Evolutionary conservation across 2,329 filamentous ascomycete species (phyloP).

Genomic region (Diaporthe sp.): DNA sequence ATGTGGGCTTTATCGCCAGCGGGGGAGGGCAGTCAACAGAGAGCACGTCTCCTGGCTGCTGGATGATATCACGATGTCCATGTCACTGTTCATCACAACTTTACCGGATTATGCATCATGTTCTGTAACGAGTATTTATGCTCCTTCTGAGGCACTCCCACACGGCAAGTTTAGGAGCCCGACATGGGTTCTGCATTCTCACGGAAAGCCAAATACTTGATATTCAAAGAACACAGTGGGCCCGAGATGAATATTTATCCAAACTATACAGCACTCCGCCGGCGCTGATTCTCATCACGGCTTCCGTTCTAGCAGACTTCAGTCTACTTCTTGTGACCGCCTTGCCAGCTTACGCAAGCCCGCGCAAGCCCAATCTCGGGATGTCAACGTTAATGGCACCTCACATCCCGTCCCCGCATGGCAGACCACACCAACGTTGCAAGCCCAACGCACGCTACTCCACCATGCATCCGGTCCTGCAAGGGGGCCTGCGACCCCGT

Average conservation of each 20-base stretch:
- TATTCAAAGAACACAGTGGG: no score
- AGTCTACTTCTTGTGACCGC: neutral
- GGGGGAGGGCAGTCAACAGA: neutral
- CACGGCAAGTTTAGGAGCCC: neutral
- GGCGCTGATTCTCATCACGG: neutral
- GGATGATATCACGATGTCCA: neutral
- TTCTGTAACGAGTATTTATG: neutral
- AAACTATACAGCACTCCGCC: no score
- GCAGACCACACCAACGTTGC: neutral
- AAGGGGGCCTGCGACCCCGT: neutral
- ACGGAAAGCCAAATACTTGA: neutral
- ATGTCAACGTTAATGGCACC: constrained; percentile 13
- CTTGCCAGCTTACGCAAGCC: constrained; percentile 14
- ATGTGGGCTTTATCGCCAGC: neutral
- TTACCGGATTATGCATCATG: neutral
- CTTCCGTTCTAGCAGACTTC: no score
- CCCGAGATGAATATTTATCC: neutral
- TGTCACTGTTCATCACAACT: neutral
- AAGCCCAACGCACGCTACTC: neutral
- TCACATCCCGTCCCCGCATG: constrained; percentile 20
- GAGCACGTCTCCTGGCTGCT: neutral
- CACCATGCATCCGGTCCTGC: constrained; percentile 16
- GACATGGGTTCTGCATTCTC: neutral
- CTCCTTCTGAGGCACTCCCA: neutral
- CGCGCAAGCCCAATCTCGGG: constrained; percentile 13